Conservation (phyloP, 1,139 yeast genomes). For the Geotrichum australiense region DNA sequence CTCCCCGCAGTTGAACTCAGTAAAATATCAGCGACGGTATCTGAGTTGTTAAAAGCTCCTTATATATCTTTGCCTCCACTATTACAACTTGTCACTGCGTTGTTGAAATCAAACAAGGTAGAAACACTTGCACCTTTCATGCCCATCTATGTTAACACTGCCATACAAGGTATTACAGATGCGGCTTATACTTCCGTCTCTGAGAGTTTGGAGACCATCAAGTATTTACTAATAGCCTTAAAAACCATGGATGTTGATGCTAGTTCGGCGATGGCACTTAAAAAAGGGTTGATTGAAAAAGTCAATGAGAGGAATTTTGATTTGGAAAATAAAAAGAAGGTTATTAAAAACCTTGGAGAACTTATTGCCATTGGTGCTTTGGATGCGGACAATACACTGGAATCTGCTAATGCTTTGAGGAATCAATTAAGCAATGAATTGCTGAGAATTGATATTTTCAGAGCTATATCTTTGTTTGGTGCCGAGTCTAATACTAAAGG, state of each 20-base stretch:
- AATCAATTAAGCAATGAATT: slow-evolving; percentile 30
- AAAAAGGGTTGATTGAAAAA: slow-evolving; percentile 33
- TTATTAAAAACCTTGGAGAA: slow-evolving; percentile 39
- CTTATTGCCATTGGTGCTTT: slow-evolving; percentile 26
- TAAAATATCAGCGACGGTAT: slow-evolving; percentile 14
- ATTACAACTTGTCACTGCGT: slow-evolving; percentile 22
- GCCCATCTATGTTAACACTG: slow-evolving; percentile 32
- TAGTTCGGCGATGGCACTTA: slow-evolving; percentile 17
- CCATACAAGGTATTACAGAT: slow-evolving; percentile 41
- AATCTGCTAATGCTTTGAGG: slow-evolving; percentile 22
- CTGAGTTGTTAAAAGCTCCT: slow-evolving; percentile 12
- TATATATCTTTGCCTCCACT: slow-evolving; percentile 23
- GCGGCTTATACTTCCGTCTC: slow-evolving; percentile 47
- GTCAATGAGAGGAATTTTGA: slow-evolving; percentile 41
- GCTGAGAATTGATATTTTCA: slow-evolving; percentile 27
- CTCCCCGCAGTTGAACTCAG: slow-evolving; percentile 17
- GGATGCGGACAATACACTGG: slow-evolving; percentile 15
- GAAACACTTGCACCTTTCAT: slow-evolving; percentile 24
- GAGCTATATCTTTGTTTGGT: slow-evolving; percentile 25
- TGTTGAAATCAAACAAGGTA: slow-evolving; percentile 19
- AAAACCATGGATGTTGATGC: not conserved
- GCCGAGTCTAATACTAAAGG: slow-evolving; percentile 2
- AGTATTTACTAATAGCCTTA: slow-evolving; percentile 7
- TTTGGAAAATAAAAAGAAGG: slow-evolving; percentile 45
- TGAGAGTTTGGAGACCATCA: slow-evolving; percentile 43